Conservation (phyloP, 2,329 filamentous ascomycete species). For the Diplodia scrobiculata region DNA sequence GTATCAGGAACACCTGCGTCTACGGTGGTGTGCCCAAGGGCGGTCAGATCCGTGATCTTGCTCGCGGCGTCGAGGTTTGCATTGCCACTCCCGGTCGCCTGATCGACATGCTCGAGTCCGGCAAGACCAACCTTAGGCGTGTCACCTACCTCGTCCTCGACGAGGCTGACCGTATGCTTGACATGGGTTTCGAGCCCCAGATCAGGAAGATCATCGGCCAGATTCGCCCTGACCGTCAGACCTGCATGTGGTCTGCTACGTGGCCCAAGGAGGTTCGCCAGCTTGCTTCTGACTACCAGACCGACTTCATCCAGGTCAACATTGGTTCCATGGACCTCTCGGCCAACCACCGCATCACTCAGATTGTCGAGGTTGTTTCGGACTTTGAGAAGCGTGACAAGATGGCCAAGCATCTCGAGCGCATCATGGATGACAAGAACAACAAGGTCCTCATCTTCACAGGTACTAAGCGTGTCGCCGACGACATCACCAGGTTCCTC, state of each 20-base stretch:
- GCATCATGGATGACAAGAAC: constrained; percentile 92
- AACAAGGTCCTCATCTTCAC: constrained; percentile 97
- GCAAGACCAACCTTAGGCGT: constrained; percentile 96
- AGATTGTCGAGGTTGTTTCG: constrained; percentile 93
- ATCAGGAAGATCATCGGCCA: constrained; percentile 98
- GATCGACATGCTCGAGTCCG: constrained; percentile 97
- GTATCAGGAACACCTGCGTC: constrained; percentile 97
- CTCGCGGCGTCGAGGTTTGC: constrained; percentile 94
- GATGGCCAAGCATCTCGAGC: constrained; percentile 97
- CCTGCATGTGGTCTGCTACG: constrained; percentile 99
- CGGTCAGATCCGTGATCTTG: constrained; percentile 91
- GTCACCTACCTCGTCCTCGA: constrained; percentile 98
- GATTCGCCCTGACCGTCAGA: constrained; percentile 97
- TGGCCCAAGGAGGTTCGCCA: constrained; percentile 99
- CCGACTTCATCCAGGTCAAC: constrained; percentile 98
- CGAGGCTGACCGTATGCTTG: constrained; percentile 98
- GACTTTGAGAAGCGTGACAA: constrained; percentile 97
- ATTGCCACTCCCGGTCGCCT: constrained; percentile 97
- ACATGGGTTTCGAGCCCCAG: constrained; percentile 99
- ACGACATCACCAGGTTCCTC: constrained; percentile 96
- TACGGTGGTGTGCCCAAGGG: constrained; percentile 99
- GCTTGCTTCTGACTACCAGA: constrained; percentile 84
- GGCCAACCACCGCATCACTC: constrained; percentile 96
- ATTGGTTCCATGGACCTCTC: constrained; percentile 94
- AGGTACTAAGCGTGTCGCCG: constrained; percentile 83